Base-by-base conservation (phyloP, 768 basidiomycete species). In the Leucosporidium scottii region DNA sequence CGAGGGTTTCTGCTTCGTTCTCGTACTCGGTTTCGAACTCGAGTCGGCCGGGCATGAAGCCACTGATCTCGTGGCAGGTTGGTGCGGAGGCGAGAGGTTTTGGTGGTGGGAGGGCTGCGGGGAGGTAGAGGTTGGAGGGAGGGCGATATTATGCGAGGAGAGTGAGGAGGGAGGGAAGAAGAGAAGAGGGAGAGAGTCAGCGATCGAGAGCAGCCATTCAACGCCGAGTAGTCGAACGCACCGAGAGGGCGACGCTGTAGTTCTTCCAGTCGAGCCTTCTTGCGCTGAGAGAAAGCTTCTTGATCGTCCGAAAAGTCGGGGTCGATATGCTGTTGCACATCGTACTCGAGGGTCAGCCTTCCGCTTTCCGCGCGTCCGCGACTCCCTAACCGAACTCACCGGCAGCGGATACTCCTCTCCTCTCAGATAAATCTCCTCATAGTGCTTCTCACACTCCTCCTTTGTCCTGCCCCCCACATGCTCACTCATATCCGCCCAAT, bases 21-120 rank as follows among this genome's bases (percentile, higher is more conserved):
- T 97, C 93, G 7, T 91, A 80, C 78, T 99, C 94, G 74, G 93
- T 93, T 76, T 99, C 94, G 76, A 99, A 99, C 78, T 99, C 94
- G 47, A 99, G 83, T n/a, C 94, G 87, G 21, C 94, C 94, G 13
- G 94, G 94, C 76, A 99, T 87, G 80, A 88, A 98, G 0, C 88
- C 88, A 21, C 88, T 86, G 50, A 98, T 84, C 79, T 99, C 94
- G 77, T 97, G 94, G 21, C 90, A 79, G 17, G 85, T 91, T 4
- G 94, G 94, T 0, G 88, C 86, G 9, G 94, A 98, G 9, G 89
- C 90, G 6, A 93, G 88, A 3, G 85, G 82, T 76, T 90, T 90
- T 36, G 87, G 84, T 56, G 85, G 81, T 1, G 75, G 73, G 30
- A 73, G 62, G 12, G 73, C 59, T 58, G 57, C 23, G 23, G n/a